Evolutionary conservation across 352 stramenopile genomes (phyloP).

Genomic region (Thalassiosira exigua): DNA sequence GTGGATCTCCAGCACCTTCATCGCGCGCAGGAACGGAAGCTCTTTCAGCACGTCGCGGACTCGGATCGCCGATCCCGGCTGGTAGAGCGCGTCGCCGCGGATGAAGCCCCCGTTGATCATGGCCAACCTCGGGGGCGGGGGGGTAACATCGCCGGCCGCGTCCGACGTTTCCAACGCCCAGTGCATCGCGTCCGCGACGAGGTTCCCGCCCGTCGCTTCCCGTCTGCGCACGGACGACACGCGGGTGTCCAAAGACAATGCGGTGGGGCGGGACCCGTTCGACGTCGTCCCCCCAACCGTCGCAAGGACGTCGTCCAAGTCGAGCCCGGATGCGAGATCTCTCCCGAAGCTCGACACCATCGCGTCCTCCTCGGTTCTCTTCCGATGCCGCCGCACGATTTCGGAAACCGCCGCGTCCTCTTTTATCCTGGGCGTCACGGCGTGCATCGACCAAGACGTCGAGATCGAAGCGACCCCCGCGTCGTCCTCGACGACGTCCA

Average conservation of each 20-base stretch:
- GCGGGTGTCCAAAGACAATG: slow-evolving; percentile 80
- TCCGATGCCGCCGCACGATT: slow-evolving; percentile 86
- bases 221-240: slow-evolving; percentile 85
- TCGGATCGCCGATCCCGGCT: slow-evolving; percentile 83
- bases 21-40: slow-evolving; percentile 87
- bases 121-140: slow-evolving; percentile 56
- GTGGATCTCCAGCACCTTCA: slow-evolving; percentile 84
- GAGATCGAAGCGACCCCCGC: slow-evolving; percentile 40
- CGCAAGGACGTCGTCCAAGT: slow-evolving; percentile 48
- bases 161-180: slow-evolving; percentile 70
- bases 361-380: slow-evolving; percentile 78
- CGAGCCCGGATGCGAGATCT: slow-evolving; percentile 26
- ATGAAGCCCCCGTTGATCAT: slow-evolving; percentile 91
- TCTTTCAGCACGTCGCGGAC: slow-evolving; percentile 87
- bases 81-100: slow-evolving; percentile 86
- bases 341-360: slow-evolving; percentile 42
- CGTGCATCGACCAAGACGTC: slow-evolving; percentile 88
- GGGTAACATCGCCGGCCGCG: not conserved
- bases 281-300: slow-evolving; percentile 8
- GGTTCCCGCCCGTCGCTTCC: slow-evolving; percentile 86
- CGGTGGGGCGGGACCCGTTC: not conserved
- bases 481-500: slow-evolving; percentile 66
- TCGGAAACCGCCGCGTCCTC: slow-evolving; percentile 80
- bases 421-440: slow-evolving; percentile 76
- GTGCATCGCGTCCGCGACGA: slow-evolving; percentile 87